A percentile compares a stretch with the other conserved stretches of the same genome.
These are phyloP conservation scores for Aegilops bicornis DNA, from an alignment of 176 grass and related monocot species.

Conservation along the genomic window DNA sequence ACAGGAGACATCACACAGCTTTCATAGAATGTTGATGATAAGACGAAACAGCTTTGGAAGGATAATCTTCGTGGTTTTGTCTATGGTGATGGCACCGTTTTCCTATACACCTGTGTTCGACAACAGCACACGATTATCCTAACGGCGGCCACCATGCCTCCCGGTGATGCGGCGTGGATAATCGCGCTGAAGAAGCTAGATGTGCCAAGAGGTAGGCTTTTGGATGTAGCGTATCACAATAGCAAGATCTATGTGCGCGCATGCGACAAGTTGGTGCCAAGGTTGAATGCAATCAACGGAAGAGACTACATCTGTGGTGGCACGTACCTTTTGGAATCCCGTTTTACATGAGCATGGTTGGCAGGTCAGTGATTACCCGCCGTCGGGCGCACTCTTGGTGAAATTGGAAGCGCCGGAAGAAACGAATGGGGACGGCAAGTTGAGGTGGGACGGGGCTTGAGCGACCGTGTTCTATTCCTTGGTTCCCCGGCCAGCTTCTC, in stretches of 20 bases:
- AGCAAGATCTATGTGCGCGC: neutral
- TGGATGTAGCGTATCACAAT: neutral
- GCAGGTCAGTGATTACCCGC: neutral
- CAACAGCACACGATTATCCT: neutral
- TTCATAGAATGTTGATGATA: neutral
- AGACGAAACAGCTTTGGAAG: neutral
- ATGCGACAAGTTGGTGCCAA: neutral
- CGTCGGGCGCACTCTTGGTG: neutral
- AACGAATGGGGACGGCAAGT: neutral
- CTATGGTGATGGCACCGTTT: neutral
- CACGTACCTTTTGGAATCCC: neutral
- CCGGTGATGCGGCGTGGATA: neutral
- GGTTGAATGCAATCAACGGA: neutral
- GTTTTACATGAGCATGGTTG: neutral
- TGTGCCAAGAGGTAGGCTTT: neutral
- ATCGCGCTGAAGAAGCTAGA: neutral
- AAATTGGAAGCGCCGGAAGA: neutral
- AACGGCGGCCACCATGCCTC: neutral
- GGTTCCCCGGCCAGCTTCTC: neutral
- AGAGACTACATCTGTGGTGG: neutral
- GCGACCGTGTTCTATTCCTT: neutral
- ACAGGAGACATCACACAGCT: too few relatives aligned
- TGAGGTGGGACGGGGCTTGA: neutral
- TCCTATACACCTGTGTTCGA: neutral
- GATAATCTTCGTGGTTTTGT: neutral